A percentile compares a stretch with the other conserved stretches of the same genome.
These are phyloP conservation scores for Fusarium sp. DNA, from an alignment of 2,329 filamentous ascomycete species.

Conservation along the genomic window DNA sequence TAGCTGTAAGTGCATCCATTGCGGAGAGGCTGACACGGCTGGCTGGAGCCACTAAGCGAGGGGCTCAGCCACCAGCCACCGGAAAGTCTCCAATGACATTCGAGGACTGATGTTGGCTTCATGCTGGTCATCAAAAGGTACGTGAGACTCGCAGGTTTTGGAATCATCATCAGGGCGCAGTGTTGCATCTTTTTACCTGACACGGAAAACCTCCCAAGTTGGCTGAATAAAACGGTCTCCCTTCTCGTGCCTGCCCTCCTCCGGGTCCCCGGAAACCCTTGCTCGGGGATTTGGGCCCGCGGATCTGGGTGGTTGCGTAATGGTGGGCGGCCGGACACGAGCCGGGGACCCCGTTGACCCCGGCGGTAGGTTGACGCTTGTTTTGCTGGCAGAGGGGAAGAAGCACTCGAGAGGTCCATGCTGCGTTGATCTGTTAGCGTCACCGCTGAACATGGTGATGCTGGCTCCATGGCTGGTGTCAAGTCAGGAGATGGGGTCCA, in stretches of 20 bases:
- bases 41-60: constrained; percentile 1
- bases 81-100: constrained; percentile 2
- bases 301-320: constrained; percentile 32
- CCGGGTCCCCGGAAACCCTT: constrained; percentile 4
- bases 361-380: constrained; percentile 18
- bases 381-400: constrained; percentile 6
- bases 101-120: background rate
- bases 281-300: constrained; percentile 3
- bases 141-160: background rate
- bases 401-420: background rate
- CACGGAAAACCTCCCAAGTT: background rate
- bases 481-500: constrained; percentile 11
- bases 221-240: background rate
- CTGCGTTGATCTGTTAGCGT: constrained; percentile 5
- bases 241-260: background rate
- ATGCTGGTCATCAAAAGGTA: background rate
- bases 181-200: background rate
- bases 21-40: constrained; percentile 31
- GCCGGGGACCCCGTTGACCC: constrained; percentile 13
- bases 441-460: constrained; percentile 2
- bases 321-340: constrained; percentile 3
- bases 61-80: constrained; percentile 35
- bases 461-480: background rate
- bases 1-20: constrained; percentile 3
- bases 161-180: background rate